Evolutionary conservation across 805 yeast genomes (phyloP), one percentile per base, ranked within the genome.

Genomic region (Alloascoidea africana): DNA sequence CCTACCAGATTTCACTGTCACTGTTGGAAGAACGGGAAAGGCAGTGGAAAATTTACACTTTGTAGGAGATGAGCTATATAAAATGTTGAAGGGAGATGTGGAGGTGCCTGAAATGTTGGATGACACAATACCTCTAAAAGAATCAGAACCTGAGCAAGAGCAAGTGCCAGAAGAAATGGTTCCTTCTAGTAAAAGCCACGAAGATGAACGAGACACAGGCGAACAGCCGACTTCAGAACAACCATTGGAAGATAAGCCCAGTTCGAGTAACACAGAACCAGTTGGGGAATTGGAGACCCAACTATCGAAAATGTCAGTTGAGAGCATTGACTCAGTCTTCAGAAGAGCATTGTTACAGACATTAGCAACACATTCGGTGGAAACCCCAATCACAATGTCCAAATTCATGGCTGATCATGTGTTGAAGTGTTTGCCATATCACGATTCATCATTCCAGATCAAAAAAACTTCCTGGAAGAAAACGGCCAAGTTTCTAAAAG

Each of bases 391-490:
- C 18, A 58, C 70, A 1, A 66, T 93, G 2, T 83, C 96, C 0
- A 68, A 65, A 16, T 79, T 89, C 54, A 76, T 87, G 66, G 69
- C 91, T 0, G 69, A 65, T 34, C 75, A 76, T 47, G 60, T 87
- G 11, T 63, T 76, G 42, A 70, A 70, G 36, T 83, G 85, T 55
- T 55, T 89, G n/a, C 93, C 95, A 0, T 2, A 48, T 44, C 35
- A 36, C 6, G 16, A 37, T 8, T 3, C 46, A 1, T 43, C 44
- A 27, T 51, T 53, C 37, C 64, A 70, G 1, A 67, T 80, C 39
- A 87, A 86, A 55, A 79, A 74, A 50, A 76, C 95, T 0, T 71
- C 86, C 2, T 89, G 94, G 94, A 86, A 82, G 55, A 89, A 89
- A 51, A 73, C 89, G 3, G 69, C 86, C 11, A 87, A 86, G 53